A percentile compares a stretch with the other conserved stretches of the same genome.
Evolutionary conservation across 257 asterid genomes (phyloP).

Genomic region (Solanum bukasovii): DNA sequence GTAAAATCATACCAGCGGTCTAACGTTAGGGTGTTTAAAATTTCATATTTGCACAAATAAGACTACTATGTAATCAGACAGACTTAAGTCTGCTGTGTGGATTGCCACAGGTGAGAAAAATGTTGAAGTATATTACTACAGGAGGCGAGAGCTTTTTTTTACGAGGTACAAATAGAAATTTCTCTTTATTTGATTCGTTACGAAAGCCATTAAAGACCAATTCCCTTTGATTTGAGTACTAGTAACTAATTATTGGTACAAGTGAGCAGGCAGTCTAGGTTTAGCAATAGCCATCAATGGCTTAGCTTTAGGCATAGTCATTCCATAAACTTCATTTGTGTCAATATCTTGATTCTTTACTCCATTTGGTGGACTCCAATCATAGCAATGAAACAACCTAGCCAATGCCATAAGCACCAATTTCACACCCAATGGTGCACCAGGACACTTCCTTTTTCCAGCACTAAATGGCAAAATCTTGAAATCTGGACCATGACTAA

Average conservation of each 20-base stretch:
- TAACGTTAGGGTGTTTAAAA: conserved; percentile 39
- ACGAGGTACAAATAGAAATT: background rate
- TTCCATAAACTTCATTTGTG: conserved; percentile 82
- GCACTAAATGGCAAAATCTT: conserved; percentile 90
- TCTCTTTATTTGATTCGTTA: background rate
- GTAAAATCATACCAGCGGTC: conserved; percentile 54
- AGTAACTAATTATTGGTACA: conserved; percentile 23
- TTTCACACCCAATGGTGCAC: conserved; percentile 93
- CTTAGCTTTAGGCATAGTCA: conserved; percentile 91
- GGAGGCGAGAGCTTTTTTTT: background rate
- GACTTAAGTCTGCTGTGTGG: background rate
- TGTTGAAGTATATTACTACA: background rate
- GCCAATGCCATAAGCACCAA: conserved; percentile 86
- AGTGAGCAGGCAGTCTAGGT: conserved; percentile 52
- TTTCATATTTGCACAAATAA: conserved; percentile 16
- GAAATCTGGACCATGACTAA: conserved; percentile 90
- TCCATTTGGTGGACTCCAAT: conserved; percentile 64
- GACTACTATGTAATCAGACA: background rate
- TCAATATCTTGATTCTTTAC: conserved; percentile 51
- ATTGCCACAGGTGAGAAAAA: background rate
- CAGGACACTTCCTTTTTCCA: conserved; percentile 90
- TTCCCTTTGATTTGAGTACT: background rate
- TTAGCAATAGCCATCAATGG: conserved; percentile 51
- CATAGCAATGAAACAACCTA: conserved; percentile 65
- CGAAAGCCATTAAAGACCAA: background rate